These are phyloP conservation scores for Carallia brachiata DNA, from an alignment of 345 rosid species.

Conservation along the genomic window DNA sequence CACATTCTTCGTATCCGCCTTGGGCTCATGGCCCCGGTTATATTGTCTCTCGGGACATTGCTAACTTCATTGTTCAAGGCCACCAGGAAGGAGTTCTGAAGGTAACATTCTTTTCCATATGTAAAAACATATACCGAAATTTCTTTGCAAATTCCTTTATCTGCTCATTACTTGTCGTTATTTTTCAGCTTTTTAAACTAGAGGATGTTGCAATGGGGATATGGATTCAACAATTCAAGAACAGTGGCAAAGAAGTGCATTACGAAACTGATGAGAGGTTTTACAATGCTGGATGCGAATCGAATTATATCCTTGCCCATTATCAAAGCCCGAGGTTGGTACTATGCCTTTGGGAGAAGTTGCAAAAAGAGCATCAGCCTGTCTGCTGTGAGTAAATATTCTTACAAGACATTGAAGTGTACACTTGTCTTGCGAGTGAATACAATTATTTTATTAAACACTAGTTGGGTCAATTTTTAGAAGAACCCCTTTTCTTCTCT, in stretches of 20 bases:
- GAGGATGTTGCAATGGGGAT: conserved; percentile 98
- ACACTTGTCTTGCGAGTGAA: too few species aligned
- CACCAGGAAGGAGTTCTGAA: conserved; percentile 63
- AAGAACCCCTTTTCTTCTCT: too few species aligned
- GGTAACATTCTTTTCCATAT: conserved; percentile 37
- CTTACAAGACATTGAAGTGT: not conserved
- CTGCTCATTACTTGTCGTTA: not conserved
- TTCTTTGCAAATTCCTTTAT: not conserved
- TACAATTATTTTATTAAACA: too few species aligned
- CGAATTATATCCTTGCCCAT: conserved; percentile 76
- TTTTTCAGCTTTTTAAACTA: conserved; percentile 70
- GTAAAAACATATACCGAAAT: not conserved
- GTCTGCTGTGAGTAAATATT: conserved; percentile 62
- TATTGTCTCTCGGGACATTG: conserved; percentile 68
- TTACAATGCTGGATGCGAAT: conserved; percentile 69
- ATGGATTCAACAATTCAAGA: conserved; percentile 74
- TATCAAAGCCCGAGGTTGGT: conserved; percentile 78
- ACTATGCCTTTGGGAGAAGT: conserved; percentile 86
- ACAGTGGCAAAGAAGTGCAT: conserved; percentile 47
- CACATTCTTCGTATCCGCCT: conserved; percentile 68
- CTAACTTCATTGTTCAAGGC: conserved; percentile 65
- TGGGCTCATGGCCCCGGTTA: conserved; percentile 99
- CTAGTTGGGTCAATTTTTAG: too few species aligned
- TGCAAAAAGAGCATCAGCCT: conserved; percentile 64
- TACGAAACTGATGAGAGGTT: conserved; percentile 70